phyloP scores from a whole-genome alignment of 2,329 filamentous ascomycete genomes.

The Biscogniauxia mediterranea region DNA sequence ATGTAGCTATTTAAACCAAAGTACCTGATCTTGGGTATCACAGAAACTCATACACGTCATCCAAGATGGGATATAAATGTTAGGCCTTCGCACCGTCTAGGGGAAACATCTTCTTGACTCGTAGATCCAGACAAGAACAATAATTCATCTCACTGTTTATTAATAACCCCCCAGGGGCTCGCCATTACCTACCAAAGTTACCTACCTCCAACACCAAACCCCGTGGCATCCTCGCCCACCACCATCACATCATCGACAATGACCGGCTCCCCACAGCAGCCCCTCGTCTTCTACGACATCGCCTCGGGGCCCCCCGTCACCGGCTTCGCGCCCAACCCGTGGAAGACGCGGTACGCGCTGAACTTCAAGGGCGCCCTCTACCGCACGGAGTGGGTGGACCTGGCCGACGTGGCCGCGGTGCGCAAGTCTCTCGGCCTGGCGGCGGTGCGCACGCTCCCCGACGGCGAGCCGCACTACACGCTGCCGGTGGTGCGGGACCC shows the following conservation, averaged over 20 bases:
- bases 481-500: slow-evolving; percentile 56
- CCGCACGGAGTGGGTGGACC: slow-evolving; percentile 45
- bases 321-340: slow-evolving; percentile 33
- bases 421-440: slow-evolving; percentile 48
- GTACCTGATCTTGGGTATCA: no score
- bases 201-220: neutral
- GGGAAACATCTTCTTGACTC: neutral
- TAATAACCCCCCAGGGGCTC: neutral
- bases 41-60: no score
- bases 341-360: slow-evolving; percentile 36
- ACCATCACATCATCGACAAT: neutral
- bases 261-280: slow-evolving; percentile 1
- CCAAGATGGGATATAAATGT: neutral
- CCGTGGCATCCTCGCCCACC: neutral
- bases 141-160: neutral
- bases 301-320: slow-evolving; percentile 32
- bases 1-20: no score
- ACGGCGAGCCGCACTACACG: slow-evolving; percentile 59
- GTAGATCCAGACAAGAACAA: neutral
- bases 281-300: slow-evolving; percentile 44
- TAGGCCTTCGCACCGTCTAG: neutral
- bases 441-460: slow-evolving; percentile 45
- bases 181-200: no score
- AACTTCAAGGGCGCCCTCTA: slow-evolving; percentile 41
- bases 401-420: slow-evolving; percentile 50